Percentiles rank a stretch among this genome's conserved stretches.
These are phyloP conservation scores for Oligophagozyma castellii DNA, from an alignment of 1,139 yeast species.

Conservation along the genomic window DNA sequence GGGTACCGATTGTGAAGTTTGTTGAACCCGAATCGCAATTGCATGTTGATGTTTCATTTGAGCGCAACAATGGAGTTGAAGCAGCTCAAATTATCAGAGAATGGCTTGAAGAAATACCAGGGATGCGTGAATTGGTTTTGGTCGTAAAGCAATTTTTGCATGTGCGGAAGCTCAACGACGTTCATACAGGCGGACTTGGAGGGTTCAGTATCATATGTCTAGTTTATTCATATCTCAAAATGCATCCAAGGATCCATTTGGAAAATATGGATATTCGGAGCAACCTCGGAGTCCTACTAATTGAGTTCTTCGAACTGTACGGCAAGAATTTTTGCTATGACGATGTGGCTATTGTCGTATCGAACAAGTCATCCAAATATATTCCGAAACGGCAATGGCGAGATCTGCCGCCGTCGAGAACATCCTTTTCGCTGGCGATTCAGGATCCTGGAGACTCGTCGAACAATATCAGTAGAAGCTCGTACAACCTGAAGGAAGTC, in stretches of 20 bases:
- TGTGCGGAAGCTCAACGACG: slow-evolving; percentile 70
- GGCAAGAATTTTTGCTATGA: slow-evolving; percentile 89
- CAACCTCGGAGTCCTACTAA: slow-evolving; percentile 75
- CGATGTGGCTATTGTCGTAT: slow-evolving; percentile 52
- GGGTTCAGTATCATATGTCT: slow-evolving; percentile 87
- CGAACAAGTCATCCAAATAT: slow-evolving; percentile 40
- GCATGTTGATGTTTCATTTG: slow-evolving; percentile 86
- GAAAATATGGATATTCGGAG: slow-evolving; percentile 52
- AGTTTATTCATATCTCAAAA: slow-evolving; percentile 64
- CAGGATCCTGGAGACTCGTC: slow-evolving; percentile 80
- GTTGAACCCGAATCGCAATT: slow-evolving; percentile 60
- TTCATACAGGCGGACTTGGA: slow-evolving; percentile 93
- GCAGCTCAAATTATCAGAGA: slow-evolving; percentile 70
- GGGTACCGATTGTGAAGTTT: slow-evolving; percentile 92
- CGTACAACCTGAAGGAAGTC: slow-evolving; percentile 67
- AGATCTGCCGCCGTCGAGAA: slow-evolving; percentile 34
- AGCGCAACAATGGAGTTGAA: slow-evolving; percentile 68
- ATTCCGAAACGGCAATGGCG: slow-evolving; percentile 43
- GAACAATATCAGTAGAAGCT: slow-evolving; percentile 79
- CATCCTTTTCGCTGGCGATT: slow-evolving; percentile 57
- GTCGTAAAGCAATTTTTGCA: slow-evolving; percentile 79
- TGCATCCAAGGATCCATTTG: slow-evolving; percentile 70
- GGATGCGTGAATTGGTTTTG: slow-evolving; percentile 71
- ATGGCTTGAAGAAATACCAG: slow-evolving; percentile 69
- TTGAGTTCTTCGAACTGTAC: slow-evolving; percentile 91